Conservation (phyloP, 441 rosid genomes). For the Euphorbia celastroides region DNA sequence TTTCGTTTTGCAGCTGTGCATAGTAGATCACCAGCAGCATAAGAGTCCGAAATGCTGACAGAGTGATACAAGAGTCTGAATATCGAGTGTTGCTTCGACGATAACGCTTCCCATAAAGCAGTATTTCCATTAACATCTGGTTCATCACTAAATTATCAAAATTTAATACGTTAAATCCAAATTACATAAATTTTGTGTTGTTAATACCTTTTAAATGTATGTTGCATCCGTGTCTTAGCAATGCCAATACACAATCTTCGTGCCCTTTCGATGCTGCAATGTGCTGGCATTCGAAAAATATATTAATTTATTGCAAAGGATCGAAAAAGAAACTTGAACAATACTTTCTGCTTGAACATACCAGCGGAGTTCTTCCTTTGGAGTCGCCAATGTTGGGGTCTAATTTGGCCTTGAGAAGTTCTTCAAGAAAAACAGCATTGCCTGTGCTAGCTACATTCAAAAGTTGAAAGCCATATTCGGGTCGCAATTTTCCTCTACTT, state of each 20-base stretch:
- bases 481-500: constrained; percentile 38
- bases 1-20: constrained; percentile 75
- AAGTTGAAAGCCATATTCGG: constrained; percentile 45
- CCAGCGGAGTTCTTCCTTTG: constrained; percentile 82
- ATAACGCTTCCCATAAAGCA: constrained; percentile 73
- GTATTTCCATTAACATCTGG: constrained; percentile 68
- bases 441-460: constrained; percentile 61
- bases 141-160: not conserved
- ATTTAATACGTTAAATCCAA: not conserved
- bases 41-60: constrained; percentile 48
- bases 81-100: constrained; percentile 48
- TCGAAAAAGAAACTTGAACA: not conserved
- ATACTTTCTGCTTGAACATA: no score
- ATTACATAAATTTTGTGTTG: not conserved
- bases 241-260: constrained; percentile 58
- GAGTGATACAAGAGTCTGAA: constrained; percentile 58
- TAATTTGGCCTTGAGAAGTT: constrained; percentile 70
- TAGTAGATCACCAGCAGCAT: constrained; percentile 62
- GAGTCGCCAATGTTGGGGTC: constrained; percentile 66
- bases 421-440: constrained; percentile 79
- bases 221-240: constrained; percentile 52
- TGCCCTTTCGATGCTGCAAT: constrained; percentile 81
- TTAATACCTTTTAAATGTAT: constrained; percentile 41
- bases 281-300: constrained; percentile 37
- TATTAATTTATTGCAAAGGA: no score